These are phyloP conservation scores for Saccharomycopsis fermentans DNA, from an alignment of 805 yeast genomes.

Conservation along the genomic window DNA sequence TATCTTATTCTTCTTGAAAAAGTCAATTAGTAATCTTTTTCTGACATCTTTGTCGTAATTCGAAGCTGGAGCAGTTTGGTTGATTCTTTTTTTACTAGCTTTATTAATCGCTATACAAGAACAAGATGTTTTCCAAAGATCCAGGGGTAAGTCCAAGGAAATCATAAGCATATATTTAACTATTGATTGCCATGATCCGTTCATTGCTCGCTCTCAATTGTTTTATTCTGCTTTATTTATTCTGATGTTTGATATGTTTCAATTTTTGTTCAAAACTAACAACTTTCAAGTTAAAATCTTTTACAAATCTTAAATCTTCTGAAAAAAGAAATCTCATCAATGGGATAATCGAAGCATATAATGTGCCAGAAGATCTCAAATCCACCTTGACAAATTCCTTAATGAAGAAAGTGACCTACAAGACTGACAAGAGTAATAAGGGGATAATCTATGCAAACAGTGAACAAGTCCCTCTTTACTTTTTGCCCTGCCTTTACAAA, in stretches of 20 bases:
- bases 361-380: constrained; percentile 28
- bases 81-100: neutral
- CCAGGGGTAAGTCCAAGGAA: constrained; percentile 28
- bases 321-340: constrained; percentile 53
- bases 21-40: too few relatives aligned
- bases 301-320: constrained; percentile 71
- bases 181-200: too few relatives aligned
- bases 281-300: constrained; percentile 45
- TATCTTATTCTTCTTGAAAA: too few relatives aligned
- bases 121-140: constrained; percentile 42
- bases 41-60: too few relatives aligned
- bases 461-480: constrained; percentile 62
- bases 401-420: constrained; percentile 55
- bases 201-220: neutral
- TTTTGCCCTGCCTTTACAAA: constrained; percentile 45
- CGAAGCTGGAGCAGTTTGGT: too few relatives aligned
- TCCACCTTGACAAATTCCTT: constrained; percentile 20
- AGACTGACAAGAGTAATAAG: constrained; percentile 36
- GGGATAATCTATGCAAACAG: constrained; percentile 62
- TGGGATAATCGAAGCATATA: constrained; percentile 33
- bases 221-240: neutral
- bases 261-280: neutral
- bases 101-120: neutral
- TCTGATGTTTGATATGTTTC: neutral
- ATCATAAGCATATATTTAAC: neutral